Evolutionary conservation across 225 moss, liverwort and hornwort species (phyloP).

Genomic region (Physcomitrellopsis africana): DNA sequence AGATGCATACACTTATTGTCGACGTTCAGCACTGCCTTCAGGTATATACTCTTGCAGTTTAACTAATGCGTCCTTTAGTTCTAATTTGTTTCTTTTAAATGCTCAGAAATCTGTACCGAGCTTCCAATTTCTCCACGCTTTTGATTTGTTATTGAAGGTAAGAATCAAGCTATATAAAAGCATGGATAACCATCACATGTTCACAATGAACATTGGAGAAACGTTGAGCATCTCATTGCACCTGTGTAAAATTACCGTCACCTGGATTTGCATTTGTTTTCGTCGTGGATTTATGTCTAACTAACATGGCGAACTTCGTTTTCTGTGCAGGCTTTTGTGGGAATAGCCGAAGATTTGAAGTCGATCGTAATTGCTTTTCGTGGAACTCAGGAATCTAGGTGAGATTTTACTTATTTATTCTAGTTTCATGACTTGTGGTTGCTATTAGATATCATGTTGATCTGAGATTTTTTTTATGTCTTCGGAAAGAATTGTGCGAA

Average conservation of each 20-base stretch:
- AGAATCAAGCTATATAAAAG: no score
- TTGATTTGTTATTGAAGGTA: no score
- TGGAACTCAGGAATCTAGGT: constrained; percentile 85
- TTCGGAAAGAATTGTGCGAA: background rate
- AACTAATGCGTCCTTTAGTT: constrained; percentile 1
- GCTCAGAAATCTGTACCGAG: background rate
- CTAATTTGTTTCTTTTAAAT: constrained; percentile 2
- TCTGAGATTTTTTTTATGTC: background rate
- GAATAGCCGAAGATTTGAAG: constrained; percentile 81
- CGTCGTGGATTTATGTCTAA: background rate
- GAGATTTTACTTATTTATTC: background rate
- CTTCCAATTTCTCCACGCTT: no score
- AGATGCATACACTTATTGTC: constrained; percentile 72
- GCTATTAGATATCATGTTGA: constrained; percentile 2
- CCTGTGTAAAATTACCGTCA: background rate
- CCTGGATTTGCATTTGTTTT: background rate
- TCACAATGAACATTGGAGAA: background rate
- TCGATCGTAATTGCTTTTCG: constrained; percentile 84
- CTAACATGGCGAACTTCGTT: constrained; percentile 30
- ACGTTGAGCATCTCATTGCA: background rate
- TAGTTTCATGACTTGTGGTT: background rate
- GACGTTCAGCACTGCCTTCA: constrained; percentile 86
- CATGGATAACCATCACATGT: no score
- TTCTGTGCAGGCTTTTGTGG: constrained; percentile 77
- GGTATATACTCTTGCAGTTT: constrained; percentile 37